Conservation (phyloP, 2,329 filamentous ascomycete species). For the Aureobasidium subglaciale region DNA sequence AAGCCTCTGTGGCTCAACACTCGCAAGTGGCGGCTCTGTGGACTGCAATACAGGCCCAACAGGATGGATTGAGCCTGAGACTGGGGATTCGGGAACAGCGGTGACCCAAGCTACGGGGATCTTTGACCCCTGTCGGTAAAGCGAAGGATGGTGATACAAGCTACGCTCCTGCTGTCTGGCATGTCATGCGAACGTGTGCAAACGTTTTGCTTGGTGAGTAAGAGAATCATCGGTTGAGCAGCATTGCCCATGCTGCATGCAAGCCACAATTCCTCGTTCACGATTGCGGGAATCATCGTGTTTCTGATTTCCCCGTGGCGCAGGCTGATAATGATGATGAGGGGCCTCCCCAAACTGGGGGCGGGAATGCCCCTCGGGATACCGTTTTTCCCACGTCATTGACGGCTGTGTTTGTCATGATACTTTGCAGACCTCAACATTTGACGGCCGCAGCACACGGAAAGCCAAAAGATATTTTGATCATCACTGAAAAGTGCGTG, state of each 20-base stretch:
- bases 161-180: not conserved
- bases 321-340: not conserved
- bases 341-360: not conserved
- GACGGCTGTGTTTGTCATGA: not conserved
- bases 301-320: not conserved
- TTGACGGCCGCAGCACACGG: not conserved
- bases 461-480: slow-evolving; percentile 2
- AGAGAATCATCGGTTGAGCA: not conserved
- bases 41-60: not conserved
- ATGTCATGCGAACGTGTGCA: not conserved
- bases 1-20: not conserved
- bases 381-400: not conserved
- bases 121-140: not conserved
- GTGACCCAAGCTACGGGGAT: not conserved
- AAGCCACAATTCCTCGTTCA: not conserved
- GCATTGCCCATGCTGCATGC: not conserved
- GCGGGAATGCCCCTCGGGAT: not conserved
- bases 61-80: not conserved
- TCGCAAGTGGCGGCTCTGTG: slow-evolving; percentile 1
- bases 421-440: not conserved
- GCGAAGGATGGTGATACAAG: not conserved
- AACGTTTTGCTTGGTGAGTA: not conserved
- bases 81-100: not conserved
- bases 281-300: not conserved
- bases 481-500: not conserved